These are phyloP conservation scores for Solanum chiquidenum DNA, from an alignment of 257 asterid species.

Conservation along the genomic window DNA sequence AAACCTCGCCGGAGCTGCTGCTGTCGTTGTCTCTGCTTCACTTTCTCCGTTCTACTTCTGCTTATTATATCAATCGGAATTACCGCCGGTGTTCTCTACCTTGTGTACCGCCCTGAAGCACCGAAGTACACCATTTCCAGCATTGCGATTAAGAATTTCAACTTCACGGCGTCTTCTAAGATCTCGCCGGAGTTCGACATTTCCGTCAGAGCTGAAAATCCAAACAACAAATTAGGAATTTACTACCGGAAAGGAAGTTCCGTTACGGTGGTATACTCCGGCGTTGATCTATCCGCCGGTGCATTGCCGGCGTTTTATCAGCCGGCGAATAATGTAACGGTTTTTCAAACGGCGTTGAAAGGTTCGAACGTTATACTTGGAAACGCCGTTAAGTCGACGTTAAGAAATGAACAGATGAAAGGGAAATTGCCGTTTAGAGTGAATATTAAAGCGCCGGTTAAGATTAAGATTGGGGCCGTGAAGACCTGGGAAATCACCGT, in stretches of 20 bases:
- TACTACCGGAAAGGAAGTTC: slow-evolving; percentile 34
- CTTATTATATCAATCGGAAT: slow-evolving; percentile 37
- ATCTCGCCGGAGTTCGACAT: slow-evolving; percentile 56
- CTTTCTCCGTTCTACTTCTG: slow-evolving; percentile 25
- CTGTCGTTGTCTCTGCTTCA: slow-evolving; percentile 45
- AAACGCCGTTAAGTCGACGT: slow-evolving; percentile 24
- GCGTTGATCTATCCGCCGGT: slow-evolving; percentile 39
- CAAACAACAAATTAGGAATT: slow-evolving; percentile 58
- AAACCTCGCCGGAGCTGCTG: slow-evolving; percentile 36
- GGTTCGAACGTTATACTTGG: slow-evolving; percentile 47
- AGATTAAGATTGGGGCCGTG: slow-evolving; percentile 56
- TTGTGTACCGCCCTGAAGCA: slow-evolving; percentile 55
- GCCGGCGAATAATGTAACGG: slow-evolving; percentile 60
- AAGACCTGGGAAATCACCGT: slow-evolving; percentile 57
- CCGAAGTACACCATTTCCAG: slow-evolving; percentile 44
- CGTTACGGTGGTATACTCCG: slow-evolving; percentile 29
- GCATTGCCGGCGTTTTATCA: slow-evolving; percentile 63
- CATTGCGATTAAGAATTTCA: slow-evolving; percentile 36
- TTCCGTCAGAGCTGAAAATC: slow-evolving; percentile 55
- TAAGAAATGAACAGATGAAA: slow-evolving; percentile 20
- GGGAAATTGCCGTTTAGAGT: slow-evolving; percentile 48
- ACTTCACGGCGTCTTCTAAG: slow-evolving; percentile 33
- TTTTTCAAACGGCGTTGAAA: slow-evolving; percentile 23
- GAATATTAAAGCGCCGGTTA: slow-evolving; percentile 47
- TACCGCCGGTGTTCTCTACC: slow-evolving; percentile 68